Conservation (phyloP, 2,329 filamentous ascomycete species). For the Curvularia spicifera region DNA sequence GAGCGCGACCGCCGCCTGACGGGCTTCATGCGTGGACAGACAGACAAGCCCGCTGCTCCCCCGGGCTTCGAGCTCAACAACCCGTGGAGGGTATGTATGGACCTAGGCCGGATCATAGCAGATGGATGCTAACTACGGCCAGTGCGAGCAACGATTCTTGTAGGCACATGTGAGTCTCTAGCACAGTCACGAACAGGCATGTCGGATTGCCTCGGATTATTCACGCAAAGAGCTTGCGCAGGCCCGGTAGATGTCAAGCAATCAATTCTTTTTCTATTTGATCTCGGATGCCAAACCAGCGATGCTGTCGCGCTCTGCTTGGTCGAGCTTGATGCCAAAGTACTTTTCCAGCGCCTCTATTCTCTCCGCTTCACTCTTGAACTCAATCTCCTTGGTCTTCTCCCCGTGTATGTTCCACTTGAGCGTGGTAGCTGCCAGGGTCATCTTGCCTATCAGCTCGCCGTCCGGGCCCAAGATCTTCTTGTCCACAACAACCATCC, state of each 20-base stretch:
- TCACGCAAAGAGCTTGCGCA: neutral
- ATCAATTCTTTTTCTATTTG: constrained; percentile 28
- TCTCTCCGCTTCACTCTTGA: constrained; percentile 53
- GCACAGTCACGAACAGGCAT: constrained; percentile 1
- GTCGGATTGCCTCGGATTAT: neutral
- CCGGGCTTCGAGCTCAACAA: constrained; percentile 71
- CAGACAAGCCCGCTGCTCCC: constrained; percentile 64
- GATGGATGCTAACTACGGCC: constrained; percentile 34
- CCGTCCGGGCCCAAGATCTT: constrained; percentile 54
- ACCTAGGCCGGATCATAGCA: neutral
- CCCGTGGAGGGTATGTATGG: constrained; percentile 66
- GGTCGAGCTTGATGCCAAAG: constrained; percentile 53
- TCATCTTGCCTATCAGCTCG: constrained; percentile 48
- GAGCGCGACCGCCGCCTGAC: constrained; percentile 69
- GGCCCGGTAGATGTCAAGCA: constrained; percentile 24
- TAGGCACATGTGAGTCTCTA: constrained; percentile 25
- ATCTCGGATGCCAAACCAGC: constrained; percentile 44
- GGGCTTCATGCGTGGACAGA: constrained; percentile 66
- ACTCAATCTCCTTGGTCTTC: constrained; percentile 50
- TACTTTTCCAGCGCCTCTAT: constrained; percentile 53
- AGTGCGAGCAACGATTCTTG: constrained; percentile 50
- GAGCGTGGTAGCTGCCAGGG: constrained; percentile 53
- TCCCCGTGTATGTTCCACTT: constrained; percentile 55
- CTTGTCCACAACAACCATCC: constrained; percentile 53
- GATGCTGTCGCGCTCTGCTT: constrained; percentile 50